Percentiles rank a stretch among this genome's conserved stretches.
phyloP scores from a whole-genome alignment of 768 basidiomycete genomes.

The Postia placenta region DNA sequence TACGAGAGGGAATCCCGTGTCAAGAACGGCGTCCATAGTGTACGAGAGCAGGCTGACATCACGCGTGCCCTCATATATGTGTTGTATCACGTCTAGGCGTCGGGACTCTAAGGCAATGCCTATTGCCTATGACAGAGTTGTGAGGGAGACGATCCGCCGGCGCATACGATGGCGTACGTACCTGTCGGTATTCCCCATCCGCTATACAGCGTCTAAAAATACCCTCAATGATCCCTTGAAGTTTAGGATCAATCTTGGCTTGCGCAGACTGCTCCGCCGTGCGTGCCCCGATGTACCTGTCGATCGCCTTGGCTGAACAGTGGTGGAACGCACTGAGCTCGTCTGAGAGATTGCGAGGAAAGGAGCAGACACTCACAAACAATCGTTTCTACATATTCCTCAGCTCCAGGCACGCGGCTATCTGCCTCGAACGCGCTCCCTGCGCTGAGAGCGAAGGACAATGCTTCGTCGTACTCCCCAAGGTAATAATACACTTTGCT shows the following conservation, averaged over 20 bases:
- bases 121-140: slow-evolving; percentile 55
- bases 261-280: slow-evolving; percentile 46
- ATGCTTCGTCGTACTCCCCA: slow-evolving; percentile 91
- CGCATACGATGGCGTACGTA: slow-evolving; percentile 24
- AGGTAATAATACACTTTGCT: slow-evolving; percentile 98
- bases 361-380: slow-evolving; percentile 63
- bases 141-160: neutral
- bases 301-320: slow-evolving; percentile 83
- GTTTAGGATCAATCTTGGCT: slow-evolving; percentile 68
- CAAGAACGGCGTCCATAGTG: slow-evolving; percentile 87
- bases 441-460: slow-evolving; percentile 91
- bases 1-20: slow-evolving; percentile 81
- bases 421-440: slow-evolving; percentile 81
- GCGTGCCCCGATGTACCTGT: slow-evolving; percentile 79
- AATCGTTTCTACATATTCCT: slow-evolving; percentile 92
- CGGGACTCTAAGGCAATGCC: slow-evolving; percentile 92
- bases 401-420: slow-evolving; percentile 51
- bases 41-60: slow-evolving; percentile 84
- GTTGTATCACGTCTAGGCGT: slow-evolving; percentile 79
- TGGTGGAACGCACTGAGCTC: neutral
- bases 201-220: slow-evolving; percentile 83
- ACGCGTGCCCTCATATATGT: slow-evolving; percentile 64
- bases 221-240: slow-evolving; percentile 81
- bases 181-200: slow-evolving; percentile 90
- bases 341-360: neutral